Conservation (phyloP, 345 rosid genomes). For the Kandelia obovata region DNA sequence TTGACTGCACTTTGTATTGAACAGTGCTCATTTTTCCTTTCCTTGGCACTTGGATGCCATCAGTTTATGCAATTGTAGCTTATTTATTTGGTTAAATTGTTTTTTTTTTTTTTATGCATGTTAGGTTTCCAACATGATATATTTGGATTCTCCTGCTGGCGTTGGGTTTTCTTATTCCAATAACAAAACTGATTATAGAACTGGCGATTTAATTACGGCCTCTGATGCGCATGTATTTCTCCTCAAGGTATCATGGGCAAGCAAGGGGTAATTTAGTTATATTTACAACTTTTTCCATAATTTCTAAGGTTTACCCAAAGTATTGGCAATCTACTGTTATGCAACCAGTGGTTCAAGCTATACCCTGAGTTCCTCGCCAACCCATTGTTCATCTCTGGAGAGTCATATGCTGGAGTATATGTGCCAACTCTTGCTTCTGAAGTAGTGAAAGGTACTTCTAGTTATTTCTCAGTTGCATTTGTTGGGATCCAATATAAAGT, state of each 20-base stretch:
- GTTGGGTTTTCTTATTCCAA: conserved; percentile 81
- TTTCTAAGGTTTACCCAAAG: not conserved
- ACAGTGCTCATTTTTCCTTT: not conserved
- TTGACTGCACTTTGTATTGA: conserved; percentile 16
- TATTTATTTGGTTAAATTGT: too few relatives aligned
- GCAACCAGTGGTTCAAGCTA: conserved; percentile 69
- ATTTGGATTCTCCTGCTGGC: conserved; percentile 88
- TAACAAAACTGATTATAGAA: conserved; percentile 46
- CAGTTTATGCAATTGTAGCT: not conserved
- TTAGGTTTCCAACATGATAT: conserved; percentile 76
- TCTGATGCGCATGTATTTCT: conserved; percentile 65
- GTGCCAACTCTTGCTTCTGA: conserved; percentile 80
- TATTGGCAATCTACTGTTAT: conserved; percentile 13
- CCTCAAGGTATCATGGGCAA: conserved; percentile 45
- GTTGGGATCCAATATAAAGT: not conserved
- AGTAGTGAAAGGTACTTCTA: conserved; percentile 57
- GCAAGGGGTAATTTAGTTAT: not conserved
- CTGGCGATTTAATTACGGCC: conserved; percentile 66
- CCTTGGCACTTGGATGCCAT: not conserved
- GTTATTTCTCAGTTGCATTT: conserved; percentile 11
- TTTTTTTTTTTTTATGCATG: conserved; percentile 3
- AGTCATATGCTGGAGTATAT: conserved; percentile 89
- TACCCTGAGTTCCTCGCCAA: conserved; percentile 77
- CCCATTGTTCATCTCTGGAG: conserved; percentile 80
- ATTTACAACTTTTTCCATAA: not conserved